Evolutionary conservation across 2,329 filamentous ascomycete species (phyloP), one percentile per base, ranked within the genome.

Genomic region (Scedosporium aurantiacum): DNA sequence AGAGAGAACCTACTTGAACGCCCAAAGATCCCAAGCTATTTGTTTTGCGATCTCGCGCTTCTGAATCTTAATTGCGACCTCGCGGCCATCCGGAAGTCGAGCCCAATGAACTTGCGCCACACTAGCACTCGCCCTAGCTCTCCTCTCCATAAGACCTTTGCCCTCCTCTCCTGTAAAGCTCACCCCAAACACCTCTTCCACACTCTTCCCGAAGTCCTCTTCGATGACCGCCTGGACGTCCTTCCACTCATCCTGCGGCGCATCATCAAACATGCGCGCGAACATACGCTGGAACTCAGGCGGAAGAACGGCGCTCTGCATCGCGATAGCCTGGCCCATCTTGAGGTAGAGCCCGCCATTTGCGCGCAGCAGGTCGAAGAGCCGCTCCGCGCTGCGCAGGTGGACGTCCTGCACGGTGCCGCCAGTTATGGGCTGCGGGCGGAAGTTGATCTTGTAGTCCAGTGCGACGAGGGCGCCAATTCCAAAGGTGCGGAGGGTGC

Each of bases 41-140:
- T 97, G 94, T 70, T 88, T 86, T 21, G 84, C 86, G 70, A 99
- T 97, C 78, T 97, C 93, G 58, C 87, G 83, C 77, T 97, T 99
- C 78, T 99, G 94, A 4, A 99, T 87, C 78, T 99, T 99, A 71
- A 99, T 83, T 1, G 94, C 94, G 23, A 97, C 89, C 77, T 97
- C 92, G 57, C 91, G 81, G 0, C 94, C 94, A 75, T 97, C 93
- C 2, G 84, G 75, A 62, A 97, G 73, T 63, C 87, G 80, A 6
- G 94, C 94, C 91, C 93, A 97, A 72, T 97, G 94, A 1, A 99
- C 94, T 75, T 97, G 94, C 1, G 94, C 94, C 7, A 99, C 93
- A 72, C 90, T 96, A 2, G 94, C 94, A 70, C 89, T 93, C 0
- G 88, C 89, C 63, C 87, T 72, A 6, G 83, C 83, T 61, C 75